Percentiles rank a stretch among this genome's conserved stretches.
These are phyloP conservation scores for Cutaneotrichosporon dermatis DNA, from an alignment of 1,284 basidiomycete genomes.

Conservation along the genomic window DNA sequence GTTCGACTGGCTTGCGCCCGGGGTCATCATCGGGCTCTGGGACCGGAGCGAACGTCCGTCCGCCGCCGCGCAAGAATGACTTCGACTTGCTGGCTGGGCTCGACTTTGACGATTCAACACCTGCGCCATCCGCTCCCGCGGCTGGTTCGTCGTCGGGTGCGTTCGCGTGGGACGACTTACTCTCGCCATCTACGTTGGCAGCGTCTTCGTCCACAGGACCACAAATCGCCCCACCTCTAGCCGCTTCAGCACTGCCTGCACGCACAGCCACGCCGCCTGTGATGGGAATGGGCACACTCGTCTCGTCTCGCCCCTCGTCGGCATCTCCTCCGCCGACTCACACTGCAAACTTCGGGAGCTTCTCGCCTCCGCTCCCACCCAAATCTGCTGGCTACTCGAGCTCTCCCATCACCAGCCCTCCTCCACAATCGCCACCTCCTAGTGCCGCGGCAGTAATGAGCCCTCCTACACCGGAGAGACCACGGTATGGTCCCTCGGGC, in stretches of 20 bases:
- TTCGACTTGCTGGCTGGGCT: constrained; percentile 40
- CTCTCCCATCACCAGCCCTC: neutral
- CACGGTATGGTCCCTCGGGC: neutral
- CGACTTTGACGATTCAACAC: constrained; percentile 24
- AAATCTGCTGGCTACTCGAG: too few species aligned
- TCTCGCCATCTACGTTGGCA: constrained; percentile 9
- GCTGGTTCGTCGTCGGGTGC: neutral
- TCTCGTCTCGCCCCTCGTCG: neutral
- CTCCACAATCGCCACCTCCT: too few species aligned
- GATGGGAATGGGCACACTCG: neutral
- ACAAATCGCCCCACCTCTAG: too few species aligned
- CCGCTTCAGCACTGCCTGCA: neutral
- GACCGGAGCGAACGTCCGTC: neutral
- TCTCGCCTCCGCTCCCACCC: neutral
- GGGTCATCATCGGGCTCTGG: neutral
- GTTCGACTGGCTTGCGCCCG: neutral
- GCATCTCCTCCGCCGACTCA: neutral
- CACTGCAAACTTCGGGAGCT: neutral
- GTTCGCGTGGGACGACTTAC: constrained; percentile 30
- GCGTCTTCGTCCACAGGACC: too few species aligned
- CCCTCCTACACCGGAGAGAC: neutral
- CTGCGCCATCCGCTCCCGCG: neutral
- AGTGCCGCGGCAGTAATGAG: neutral
- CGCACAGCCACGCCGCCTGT: neutral
- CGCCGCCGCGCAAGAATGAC: constrained; percentile 9